Evolutionary conservation across 1,284 basidiomycete species (phyloP).

Genomic region (Cryptococcus sp.): DNA sequence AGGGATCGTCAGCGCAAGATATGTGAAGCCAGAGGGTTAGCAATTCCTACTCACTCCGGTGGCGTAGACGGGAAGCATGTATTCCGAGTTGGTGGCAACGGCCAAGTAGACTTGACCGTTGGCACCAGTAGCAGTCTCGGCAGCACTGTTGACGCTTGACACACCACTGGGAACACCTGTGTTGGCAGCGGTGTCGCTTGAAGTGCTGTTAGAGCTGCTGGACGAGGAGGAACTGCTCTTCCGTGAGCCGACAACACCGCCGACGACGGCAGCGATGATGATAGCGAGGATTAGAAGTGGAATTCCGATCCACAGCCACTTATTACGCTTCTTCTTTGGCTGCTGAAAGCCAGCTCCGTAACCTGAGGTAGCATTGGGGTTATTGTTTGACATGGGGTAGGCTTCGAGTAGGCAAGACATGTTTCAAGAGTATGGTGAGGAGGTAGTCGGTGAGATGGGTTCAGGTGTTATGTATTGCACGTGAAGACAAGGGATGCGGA

Average conservation of each 20-base stretch:
- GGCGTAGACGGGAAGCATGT: constrained; percentile 81
- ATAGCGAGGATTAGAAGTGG: constrained; percentile 61
- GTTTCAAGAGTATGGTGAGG: too few relatives aligned
- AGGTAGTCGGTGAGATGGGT: too few relatives aligned
- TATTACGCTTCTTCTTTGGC: constrained; percentile 47
- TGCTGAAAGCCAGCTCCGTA: constrained; percentile 22
- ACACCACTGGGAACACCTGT: constrained; percentile 33
- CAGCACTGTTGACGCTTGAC: constrained; percentile 31
- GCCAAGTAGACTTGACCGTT: constrained; percentile 47
- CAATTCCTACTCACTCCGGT: constrained; percentile 65
- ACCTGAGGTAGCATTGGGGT: constrained; percentile 40
- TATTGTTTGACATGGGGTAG: constrained; percentile 48
- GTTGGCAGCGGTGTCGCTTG: constrained; percentile 20
- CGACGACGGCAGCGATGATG: constrained; percentile 74
- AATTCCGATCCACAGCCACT: constrained; percentile 50
- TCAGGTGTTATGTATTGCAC: too few relatives aligned
- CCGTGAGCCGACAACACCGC: constrained; percentile 70
- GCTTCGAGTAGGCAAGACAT: constrained; percentile 4
- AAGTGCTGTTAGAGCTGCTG: constrained; percentile 6
- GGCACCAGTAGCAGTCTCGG: constrained; percentile 42
- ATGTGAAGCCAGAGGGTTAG: constrained; percentile 11
- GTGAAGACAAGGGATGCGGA: too few relatives aligned
- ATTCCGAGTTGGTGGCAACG: constrained; percentile 69
- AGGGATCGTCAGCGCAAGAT: background rate
- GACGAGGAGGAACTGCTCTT: constrained; percentile 45